Conservation (phyloP, 2,329 filamentous ascomycete genomes). For the Fusarium xyrophilum region DNA sequence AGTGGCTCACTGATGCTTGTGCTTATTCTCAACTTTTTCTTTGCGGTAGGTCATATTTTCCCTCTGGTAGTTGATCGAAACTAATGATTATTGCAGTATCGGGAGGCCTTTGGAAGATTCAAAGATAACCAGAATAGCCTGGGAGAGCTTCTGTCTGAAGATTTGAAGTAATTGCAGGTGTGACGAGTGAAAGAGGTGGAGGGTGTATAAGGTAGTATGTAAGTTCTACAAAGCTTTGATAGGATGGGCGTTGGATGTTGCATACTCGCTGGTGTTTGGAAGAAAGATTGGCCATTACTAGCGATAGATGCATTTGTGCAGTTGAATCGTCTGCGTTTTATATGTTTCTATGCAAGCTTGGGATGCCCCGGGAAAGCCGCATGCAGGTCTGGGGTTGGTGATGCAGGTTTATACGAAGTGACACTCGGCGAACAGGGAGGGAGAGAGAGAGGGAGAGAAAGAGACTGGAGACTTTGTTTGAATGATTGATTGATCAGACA, state of each 20-base stretch:
- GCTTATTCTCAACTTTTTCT: conserved; percentile 84
- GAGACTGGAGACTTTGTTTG: background rate
- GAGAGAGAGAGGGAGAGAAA: background rate
- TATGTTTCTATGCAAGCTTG: background rate
- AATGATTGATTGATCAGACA: background rate
- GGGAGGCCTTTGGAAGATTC: conserved; percentile 44
- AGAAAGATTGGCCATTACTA: background rate
- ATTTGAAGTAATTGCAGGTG: conserved; percentile 38
- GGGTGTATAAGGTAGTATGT: conserved; percentile 21
- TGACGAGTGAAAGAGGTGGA: background rate
- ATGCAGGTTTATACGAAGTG: background rate
- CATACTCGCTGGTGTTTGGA: conserved; percentile 22
- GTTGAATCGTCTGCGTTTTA: background rate
- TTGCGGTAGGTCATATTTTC: conserved; percentile 68
- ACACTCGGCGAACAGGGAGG: background rate
- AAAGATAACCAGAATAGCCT: conserved; percentile 24
- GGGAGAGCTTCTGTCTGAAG: conserved; percentile 37
- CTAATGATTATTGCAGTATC: conserved; percentile 42
- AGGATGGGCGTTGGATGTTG: conserved; percentile 28
- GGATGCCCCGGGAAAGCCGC: background rate
- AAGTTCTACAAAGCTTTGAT: conserved; percentile 1
- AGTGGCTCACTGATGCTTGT: conserved; percentile 80
- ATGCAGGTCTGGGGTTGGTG: conserved; percentile 1
- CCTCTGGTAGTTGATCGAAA: background rate
- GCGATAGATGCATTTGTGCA: background rate